phyloP scores from a whole-genome alignment of 2,329 filamentous ascomycete genomes.

The Periconia macrospinosa region DNA sequence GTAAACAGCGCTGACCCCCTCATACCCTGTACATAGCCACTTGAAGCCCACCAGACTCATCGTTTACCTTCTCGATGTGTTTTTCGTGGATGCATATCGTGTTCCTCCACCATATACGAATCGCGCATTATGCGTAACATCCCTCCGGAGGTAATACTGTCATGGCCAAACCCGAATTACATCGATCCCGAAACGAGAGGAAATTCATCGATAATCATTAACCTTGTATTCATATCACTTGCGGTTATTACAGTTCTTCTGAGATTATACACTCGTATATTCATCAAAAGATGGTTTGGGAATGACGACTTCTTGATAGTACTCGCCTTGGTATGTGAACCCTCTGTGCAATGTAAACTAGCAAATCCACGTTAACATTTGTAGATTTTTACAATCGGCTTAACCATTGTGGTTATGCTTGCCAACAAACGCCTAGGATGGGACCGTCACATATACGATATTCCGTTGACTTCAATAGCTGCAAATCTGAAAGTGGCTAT shows the following conservation, averaged over 20 bases:
- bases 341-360: background rate
- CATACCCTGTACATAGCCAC: background rate
- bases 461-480: constrained; percentile 29
- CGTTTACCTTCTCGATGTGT: background rate
- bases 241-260: constrained; percentile 40
- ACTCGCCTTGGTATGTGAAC: constrained; percentile 40
- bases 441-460: constrained; percentile 49
- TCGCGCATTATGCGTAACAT: constrained; percentile 27
- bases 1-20: background rate
- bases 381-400: constrained; percentile 42
- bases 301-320: constrained; percentile 47
- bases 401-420: constrained; percentile 45
- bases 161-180: constrained; percentile 47
- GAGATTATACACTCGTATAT: constrained; percentile 45
- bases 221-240: constrained; percentile 43
- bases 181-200: constrained; percentile 43
- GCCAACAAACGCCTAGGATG: constrained; percentile 47
- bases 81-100: background rate
- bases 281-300: constrained; percentile 47
- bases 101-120: background rate
- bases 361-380: constrained; percentile 5
- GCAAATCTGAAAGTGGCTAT: constrained; percentile 43
- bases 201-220: constrained; percentile 42
- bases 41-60: background rate
- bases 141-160: constrained; percentile 34